Evolutionary conservation across 768 basidiomycete genomes (phyloP).

Genomic region (Antrodiella citrinella): DNA sequence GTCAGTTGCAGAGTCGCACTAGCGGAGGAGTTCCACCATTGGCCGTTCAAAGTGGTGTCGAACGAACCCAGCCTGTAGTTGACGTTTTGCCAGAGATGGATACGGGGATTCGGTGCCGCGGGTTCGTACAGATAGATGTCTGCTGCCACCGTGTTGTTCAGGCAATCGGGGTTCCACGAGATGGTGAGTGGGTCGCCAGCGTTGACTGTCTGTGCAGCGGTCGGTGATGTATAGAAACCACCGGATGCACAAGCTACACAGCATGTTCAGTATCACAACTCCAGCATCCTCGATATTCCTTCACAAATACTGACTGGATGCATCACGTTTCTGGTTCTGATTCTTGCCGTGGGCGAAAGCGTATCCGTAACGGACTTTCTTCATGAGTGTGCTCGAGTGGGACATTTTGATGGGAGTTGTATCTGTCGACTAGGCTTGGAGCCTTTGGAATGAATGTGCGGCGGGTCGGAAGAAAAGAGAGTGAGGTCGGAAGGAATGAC

Average conservation of each 20-base stretch:
- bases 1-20: constrained; percentile 45
- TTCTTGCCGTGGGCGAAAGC: neutral
- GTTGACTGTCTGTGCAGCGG: constrained; percentile 37
- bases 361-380: neutral
- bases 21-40: constrained; percentile 63
- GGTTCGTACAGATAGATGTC: constrained; percentile 64
- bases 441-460: neutral
- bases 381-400: neutral
- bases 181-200: constrained; percentile 44
- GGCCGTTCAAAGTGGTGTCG: constrained; percentile 41
- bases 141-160: constrained; percentile 34
- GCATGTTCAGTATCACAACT: neutral
- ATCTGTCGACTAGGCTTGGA: too few species aligned
- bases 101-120: constrained; percentile 25
- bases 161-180: constrained; percentile 58
- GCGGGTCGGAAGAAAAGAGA: neutral
- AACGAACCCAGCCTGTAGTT: constrained; percentile 41
- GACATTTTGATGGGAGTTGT: neutral
- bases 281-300: neutral
- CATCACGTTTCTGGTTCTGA: neutral
- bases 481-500: neutral
- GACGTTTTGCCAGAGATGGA: constrained; percentile 54
- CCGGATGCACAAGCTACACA: constrained; percentile 43
- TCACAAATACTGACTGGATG: neutral
- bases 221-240: constrained; percentile 54